These are phyloP conservation scores for Cucurbita maxima DNA, from an alignment of 306 rosid species.

Conservation along the genomic window DNA sequence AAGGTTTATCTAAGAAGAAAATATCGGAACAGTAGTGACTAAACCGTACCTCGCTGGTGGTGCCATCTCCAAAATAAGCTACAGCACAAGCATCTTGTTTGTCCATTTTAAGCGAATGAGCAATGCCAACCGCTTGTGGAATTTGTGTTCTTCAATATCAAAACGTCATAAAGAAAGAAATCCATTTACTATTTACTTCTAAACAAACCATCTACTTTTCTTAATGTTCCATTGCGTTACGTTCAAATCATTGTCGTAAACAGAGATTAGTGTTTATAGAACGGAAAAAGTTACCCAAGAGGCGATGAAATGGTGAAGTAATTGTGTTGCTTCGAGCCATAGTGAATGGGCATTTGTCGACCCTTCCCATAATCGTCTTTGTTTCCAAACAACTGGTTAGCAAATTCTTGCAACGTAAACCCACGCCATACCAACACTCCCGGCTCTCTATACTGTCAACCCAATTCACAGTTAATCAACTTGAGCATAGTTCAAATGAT, in stretches of 20 bases:
- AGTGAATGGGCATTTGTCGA: constrained; percentile 71
- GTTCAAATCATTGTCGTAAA: too few species aligned
- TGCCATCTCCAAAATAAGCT: constrained; percentile 53
- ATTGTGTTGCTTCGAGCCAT: constrained; percentile 45
- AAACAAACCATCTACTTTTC: too few species aligned
- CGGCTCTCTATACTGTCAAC: constrained; percentile 54
- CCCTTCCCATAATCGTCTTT: constrained; percentile 46
- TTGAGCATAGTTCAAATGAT: too few species aligned
- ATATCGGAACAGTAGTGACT: too few species aligned
- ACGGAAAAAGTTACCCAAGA: constrained; percentile 31
- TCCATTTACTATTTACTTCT: too few species aligned
- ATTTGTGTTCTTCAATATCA: constrained; percentile 39
- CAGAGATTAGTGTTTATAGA: neutral
- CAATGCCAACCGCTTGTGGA: constrained; percentile 67
- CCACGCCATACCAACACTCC: constrained; percentile 73
- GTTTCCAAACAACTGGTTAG: constrained; percentile 52
- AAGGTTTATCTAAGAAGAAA: too few species aligned
- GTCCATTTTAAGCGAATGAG: constrained; percentile 62
- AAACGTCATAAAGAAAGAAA: neutral
- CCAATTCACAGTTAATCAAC: neutral
- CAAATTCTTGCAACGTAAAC: constrained; percentile 56
- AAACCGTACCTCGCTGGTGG: constrained; percentile 37
- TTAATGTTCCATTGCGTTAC: too few species aligned
- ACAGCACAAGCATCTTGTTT: constrained; percentile 40
- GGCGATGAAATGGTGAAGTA: constrained; percentile 66